Base-by-base conservation (phyloP, 257 asterid genomes). In the Gentiana straminea region DNA sequence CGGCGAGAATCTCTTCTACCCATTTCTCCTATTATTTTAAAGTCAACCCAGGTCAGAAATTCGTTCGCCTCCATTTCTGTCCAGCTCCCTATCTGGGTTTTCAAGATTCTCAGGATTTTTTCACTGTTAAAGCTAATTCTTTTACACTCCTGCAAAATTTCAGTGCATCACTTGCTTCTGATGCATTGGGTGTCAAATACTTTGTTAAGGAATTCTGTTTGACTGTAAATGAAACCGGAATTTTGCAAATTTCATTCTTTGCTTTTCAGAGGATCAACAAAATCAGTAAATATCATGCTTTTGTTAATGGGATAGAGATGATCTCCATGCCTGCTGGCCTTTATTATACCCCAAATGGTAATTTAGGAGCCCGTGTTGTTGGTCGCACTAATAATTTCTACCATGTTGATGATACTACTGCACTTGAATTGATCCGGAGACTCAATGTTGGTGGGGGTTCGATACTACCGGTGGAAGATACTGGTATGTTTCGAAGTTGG, bases 261-360 rank as follows among this genome's bases (percentile, higher is more conserved):
- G 79, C 84, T 32, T 61, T 63, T 33, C 57, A 15, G 36, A 32
- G n/a, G n/a, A 51, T 9, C 36, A 58, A 9, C 41, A 1, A 4
- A 12, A 33, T 8, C 8, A 8, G 43, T 13, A 43, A 51, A 7
- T 10, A 24, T 1, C 11, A 50, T 52, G 64, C 64, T 5, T 65
- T 65, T 57, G 59, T 65, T 13, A 39, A 82, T 57, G 82, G 82
- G 34, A 77, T 79, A 13, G 86, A 82, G 60, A 76, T 56, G 34
- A 55, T 63, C 45, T 49, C 53, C 5, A 12, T 32, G 32, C 15
- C 38, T 33, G 37, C 43, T 13, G 58, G 35, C 4, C 2, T 13
- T 62, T 53, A 13, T 53, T 33, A 39, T 39, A 39, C 58, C 58
- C 13, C 35, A 15, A 2, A 53, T 33, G 1, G 33, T 32, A 12